Evolutionary conservation across 352 stramenopile genomes (phyloP).

Genomic region (Aphanomyces cochlioides): DNA sequence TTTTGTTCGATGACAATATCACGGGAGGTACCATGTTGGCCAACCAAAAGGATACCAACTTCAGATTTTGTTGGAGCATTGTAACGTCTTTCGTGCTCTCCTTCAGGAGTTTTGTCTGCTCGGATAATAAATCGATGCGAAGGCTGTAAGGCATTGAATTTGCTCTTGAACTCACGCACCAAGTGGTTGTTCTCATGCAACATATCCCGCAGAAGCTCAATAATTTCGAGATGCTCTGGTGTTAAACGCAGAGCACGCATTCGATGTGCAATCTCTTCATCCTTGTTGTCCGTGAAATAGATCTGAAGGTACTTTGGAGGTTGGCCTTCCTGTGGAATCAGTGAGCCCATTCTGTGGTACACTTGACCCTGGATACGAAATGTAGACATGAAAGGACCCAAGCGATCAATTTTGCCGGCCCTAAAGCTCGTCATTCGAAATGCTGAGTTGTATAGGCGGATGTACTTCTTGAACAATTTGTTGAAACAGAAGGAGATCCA

Average conservation of each 20-base stretch:
- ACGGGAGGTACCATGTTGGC: background rate
- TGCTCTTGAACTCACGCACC: conserved; percentile 1
- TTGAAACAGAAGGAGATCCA: no score
- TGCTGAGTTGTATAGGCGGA: background rate
- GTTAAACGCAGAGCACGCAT: background rate
- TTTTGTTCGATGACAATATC: background rate
- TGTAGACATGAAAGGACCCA: background rate
- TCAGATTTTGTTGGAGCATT: background rate
- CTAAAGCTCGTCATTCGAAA: background rate
- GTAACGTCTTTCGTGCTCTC: conserved; percentile 1
- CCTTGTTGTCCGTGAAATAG: background rate
- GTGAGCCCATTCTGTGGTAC: background rate
- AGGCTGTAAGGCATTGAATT: background rate
- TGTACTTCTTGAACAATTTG: conserved; percentile 1
- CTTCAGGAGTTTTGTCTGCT: background rate
- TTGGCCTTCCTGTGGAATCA: background rate
- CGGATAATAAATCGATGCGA: background rate
- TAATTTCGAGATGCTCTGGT: background rate
- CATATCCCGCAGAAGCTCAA: background rate
- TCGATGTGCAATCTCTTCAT: background rate
- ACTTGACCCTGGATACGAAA: conserved; percentile 3
- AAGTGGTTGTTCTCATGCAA: conserved; percentile 1
- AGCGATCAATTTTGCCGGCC: background rate
- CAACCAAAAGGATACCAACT: background rate
- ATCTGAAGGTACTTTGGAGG: background rate